Percentiles rank a stretch among this genome's conserved stretches.
phyloP scores from a whole-genome alignment of 2,329 filamentous ascomycete species.

The Trichoderma breve region DNA sequence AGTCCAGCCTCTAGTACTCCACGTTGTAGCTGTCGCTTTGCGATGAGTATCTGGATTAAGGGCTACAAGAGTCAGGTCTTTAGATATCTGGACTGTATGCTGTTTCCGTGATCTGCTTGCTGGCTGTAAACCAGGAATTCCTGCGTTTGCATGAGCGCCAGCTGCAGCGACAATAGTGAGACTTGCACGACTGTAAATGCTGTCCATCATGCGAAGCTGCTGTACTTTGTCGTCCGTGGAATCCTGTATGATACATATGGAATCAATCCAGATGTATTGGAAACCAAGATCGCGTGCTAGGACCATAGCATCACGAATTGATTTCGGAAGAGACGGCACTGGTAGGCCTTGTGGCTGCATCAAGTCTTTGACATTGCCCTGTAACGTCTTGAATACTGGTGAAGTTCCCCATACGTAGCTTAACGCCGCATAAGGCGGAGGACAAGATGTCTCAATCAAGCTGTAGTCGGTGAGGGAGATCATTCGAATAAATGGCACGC shows the following conservation, averaged over 20 bases:
- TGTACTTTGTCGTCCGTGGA: background rate
- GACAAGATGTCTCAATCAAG: constrained; percentile 4
- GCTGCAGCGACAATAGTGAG: constrained; percentile 19
- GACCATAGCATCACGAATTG: constrained; percentile 18
- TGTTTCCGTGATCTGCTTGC: background rate
- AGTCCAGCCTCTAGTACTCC: constrained; percentile 15
- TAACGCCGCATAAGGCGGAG: constrained; percentile 8
- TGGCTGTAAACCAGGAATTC: background rate
- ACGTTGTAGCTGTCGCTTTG: background rate
- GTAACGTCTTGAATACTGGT: constrained; percentile 6
- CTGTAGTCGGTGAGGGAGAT: constrained; percentile 8
- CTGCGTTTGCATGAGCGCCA: constrained; percentile 7
- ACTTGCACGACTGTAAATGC: constrained; percentile 16
- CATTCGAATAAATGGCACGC: constrained; percentile 14
- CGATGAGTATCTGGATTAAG: constrained; percentile 2
- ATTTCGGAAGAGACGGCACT: constrained; percentile 2
- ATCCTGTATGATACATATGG: constrained; percentile 22
- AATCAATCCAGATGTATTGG: constrained; percentile 21
- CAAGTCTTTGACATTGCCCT: background rate
- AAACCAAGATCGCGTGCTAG: constrained; percentile 15
- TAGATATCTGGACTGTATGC: background rate
- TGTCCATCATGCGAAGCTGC: constrained; percentile 19
- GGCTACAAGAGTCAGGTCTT: background rate
- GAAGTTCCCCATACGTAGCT: constrained; percentile 18
- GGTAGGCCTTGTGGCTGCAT: constrained; percentile 7